Conservation (phyloP, 169 alveolate genomes). For the Theileria annulata region DNA sequence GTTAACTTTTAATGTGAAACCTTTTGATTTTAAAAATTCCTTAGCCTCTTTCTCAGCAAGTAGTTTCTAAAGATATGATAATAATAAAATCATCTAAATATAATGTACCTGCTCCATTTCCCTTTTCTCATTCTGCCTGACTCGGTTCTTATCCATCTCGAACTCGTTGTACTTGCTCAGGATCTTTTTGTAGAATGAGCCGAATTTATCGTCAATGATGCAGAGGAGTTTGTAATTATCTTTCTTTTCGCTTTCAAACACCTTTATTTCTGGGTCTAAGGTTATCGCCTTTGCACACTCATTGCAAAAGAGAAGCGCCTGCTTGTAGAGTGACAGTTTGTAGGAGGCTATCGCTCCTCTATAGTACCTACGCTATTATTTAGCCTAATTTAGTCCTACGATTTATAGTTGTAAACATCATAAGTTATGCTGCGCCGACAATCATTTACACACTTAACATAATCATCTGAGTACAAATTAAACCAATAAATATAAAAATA, state of each 20-base stretch:
- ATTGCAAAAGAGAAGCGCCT: slow-evolving; percentile 54
- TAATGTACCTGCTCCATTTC: slow-evolving; percentile 3
- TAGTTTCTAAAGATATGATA: slow-evolving; percentile 9
- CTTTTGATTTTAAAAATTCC: slow-evolving; percentile 25
- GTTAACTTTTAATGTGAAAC: slow-evolving; percentile 9
- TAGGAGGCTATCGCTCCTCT: slow-evolving; percentile 65
- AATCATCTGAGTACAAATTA: slow-evolving; percentile 26
- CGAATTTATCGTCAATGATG: slow-evolving; percentile 18
- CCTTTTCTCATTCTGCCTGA: neutral
- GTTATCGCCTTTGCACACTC: slow-evolving; percentile 35
- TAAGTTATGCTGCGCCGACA: slow-evolving; percentile 40
- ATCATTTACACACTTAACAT: slow-evolving; percentile 62
- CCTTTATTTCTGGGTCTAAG: neutral
- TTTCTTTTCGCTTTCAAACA: slow-evolving; percentile 6
- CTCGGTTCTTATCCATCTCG: slow-evolving; percentile 15
- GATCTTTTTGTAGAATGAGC: slow-evolving; percentile 17
- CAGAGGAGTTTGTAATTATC: slow-evolving; percentile 5
- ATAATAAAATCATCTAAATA: neutral
- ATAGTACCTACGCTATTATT: slow-evolving; percentile 36
- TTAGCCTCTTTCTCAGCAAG: neutral
- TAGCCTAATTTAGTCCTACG: slow-evolving; percentile 23
- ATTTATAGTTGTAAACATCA: slow-evolving; percentile 42
- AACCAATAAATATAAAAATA: neutral
- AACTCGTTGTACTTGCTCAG: slow-evolving; percentile 11
- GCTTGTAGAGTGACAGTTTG: slow-evolving; percentile 54